Evolutionary conservation across 352 stramenopile species (phyloP), one percentile per base, ranked within the genome.

Genomic region (Phytophthora kernoviae): DNA sequence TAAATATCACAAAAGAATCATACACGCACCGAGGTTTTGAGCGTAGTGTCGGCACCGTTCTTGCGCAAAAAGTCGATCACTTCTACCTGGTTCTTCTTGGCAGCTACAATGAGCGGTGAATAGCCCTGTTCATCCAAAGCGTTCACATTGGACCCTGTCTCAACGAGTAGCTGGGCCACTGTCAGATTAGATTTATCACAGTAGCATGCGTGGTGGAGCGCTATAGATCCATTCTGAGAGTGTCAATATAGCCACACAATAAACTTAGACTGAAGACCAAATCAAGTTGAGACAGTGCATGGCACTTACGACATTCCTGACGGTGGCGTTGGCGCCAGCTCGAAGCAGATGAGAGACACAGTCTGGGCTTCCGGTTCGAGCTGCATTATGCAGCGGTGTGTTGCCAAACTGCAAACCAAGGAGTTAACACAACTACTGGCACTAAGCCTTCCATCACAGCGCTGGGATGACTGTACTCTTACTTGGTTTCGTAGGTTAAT

Each of bases 141-240:
- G 40, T 93, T 88, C 22, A 91, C 72, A 48, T 93, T 72, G 20
- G 70, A 77, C 9, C 80, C 80, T 36, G 81, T 82, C 15, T 73
- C 62, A 1, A 93, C 56, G 4, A 93, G 71, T 1, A 88, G 58
- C 54, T 77, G 69, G 18, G 81, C 66, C 33, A 91, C 79, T 17
- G 75, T 43, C 42, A 73, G 14, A 36, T 90, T 92, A 17, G 76
- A 63, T 2, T 53, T 61, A 20, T 86, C 79, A 63, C 84, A 88
- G 65, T 93, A 93, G 58, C 84, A 93, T 32, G 81, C 81, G 49
- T 93, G 84, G 49, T 93, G 84, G 14, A 93, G 64, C 10, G 82
- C 73, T 22, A 81, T 68, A 17, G 84, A 93, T 10, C 78, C 80
- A 55, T 91, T 91, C 82, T 93, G 27, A 7, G n/a, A 41, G 4